Evolutionary conservation across 1,139 yeast species (phyloP), one percentile per base, ranked within the genome.

Genomic region (Sugiyamaella novakii): DNA sequence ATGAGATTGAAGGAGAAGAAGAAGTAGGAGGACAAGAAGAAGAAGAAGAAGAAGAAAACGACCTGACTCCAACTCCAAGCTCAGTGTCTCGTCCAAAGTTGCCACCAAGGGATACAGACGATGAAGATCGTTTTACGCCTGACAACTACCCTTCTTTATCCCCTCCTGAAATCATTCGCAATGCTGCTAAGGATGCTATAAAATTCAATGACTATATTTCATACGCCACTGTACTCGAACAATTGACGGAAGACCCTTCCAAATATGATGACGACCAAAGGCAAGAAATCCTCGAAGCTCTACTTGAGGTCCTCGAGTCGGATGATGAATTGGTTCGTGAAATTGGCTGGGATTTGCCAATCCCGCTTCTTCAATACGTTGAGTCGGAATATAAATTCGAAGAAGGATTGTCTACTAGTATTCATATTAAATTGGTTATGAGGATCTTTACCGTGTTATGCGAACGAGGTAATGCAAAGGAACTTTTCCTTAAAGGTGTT

Each of bases 301-400:
- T 87, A 21, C 63, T 71, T 38, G 69, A 63, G 0, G 68, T 79
- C 0, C 64, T 87, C 27, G 41, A 37, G 36, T 29, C 41, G 14
- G 38, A 59, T 33, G 61, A 72, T 22, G 73, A 74, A n/a, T 66
- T 87, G 30, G 72, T 82, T 0, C 71, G 76, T 52, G 87, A 84
- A 58, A 79, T 87, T 51, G 95, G 95, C 1, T 89, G 97, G 97
- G 96, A 89, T 64, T 63, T 89, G 18, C 96, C 96, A 0, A 76
- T 73, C 27, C 62, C 86, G 38, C 59, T 89, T 15, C 62, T 87
- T 36, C 60, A 63, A 19, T 69, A 62, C 51, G 56, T 68, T 21
- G 63, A 54, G 18, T 43, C 56, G 6, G 47, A 60, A 51, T 52
- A 58, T 44, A 37, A 52, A 52, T 53, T 63, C 56, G 60, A 51